Evolutionary conservation across 352 stramenopile genomes (phyloP).

Genomic region (Phytophthora tentaculata): DNA sequence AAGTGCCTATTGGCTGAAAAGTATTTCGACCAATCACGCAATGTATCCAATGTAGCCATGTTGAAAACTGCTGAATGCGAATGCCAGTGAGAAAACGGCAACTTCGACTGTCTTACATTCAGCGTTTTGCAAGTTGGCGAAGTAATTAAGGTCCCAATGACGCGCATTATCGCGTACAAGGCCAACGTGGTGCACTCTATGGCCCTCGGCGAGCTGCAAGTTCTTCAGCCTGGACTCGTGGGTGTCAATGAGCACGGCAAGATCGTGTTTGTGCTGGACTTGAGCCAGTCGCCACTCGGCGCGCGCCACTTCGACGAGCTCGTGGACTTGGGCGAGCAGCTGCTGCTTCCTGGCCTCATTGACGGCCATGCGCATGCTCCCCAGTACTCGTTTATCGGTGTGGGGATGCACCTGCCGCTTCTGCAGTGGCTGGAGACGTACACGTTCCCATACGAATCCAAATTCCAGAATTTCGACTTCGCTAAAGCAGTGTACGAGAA

Average conservation of each 20-base stretch:
- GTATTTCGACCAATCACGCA: not conserved
- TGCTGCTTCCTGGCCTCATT: conserved; percentile 94
- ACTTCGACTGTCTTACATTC: conserved; percentile 19
- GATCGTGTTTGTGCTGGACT: conserved; percentile 34
- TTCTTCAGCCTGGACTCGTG: conserved; percentile 71
- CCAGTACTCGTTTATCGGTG: conserved; percentile 94
- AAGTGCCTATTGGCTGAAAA: too few relatives aligned
- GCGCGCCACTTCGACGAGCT: conserved; percentile 54
- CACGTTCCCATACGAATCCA: conserved; percentile 93
- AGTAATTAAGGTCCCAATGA: conserved; percentile 10
- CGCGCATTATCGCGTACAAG: conserved; percentile 68
- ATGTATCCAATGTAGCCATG: too few relatives aligned
- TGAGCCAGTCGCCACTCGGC: conserved; percentile 21
- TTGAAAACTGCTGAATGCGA: not conserved
- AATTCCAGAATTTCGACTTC: conserved; percentile 70
- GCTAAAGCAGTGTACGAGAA: conserved; percentile 89
- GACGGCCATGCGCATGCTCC: conserved; percentile 95
- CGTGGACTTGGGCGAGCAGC: conserved; percentile 68
- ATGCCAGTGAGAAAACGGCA: conserved; percentile 9
- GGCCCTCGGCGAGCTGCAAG: conserved; percentile 57
- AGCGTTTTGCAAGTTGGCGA: conserved; percentile 15
- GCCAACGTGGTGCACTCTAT: conserved; percentile 81
- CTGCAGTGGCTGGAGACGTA: conserved; percentile 95
- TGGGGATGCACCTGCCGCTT: conserved; percentile 93
- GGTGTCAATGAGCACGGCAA: conserved; percentile 40